phyloP scores from a whole-genome alignment of 805 yeast species.

The Crinitomyces ghanaensis region DNA sequence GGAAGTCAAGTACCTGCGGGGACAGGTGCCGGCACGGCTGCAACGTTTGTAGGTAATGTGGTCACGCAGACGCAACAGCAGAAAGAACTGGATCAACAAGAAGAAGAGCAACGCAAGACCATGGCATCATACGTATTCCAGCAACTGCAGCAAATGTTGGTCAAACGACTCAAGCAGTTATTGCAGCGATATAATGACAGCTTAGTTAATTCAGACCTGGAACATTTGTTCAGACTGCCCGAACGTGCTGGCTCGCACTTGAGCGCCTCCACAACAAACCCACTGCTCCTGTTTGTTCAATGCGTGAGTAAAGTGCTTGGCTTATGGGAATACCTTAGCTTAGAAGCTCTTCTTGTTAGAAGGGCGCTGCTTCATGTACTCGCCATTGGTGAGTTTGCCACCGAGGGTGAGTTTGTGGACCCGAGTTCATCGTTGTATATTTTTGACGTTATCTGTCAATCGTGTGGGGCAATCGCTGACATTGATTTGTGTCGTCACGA shows the following conservation, averaged over 20 bases:
- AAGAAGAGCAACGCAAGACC: slow-evolving; percentile 29
- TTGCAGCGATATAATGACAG: slow-evolving; percentile 62
- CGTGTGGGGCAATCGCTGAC: slow-evolving; percentile 64
- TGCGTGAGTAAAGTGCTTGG: slow-evolving; percentile 59
- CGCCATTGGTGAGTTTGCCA: slow-evolving; percentile 76
- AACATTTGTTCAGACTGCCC: slow-evolving; percentile 62
- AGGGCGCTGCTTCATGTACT: slow-evolving; percentile 61
- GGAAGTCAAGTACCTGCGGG: too few species aligned
- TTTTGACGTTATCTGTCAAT: slow-evolving; percentile 62
- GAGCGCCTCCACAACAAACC: slow-evolving; percentile 47
- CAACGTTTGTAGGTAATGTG: slow-evolving; percentile 21
- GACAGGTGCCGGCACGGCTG: too few species aligned
- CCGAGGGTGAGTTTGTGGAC: slow-evolving; percentile 56
- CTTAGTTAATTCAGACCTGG: slow-evolving; percentile 45
- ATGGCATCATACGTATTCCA: slow-evolving; percentile 28
- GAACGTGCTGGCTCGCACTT: slow-evolving; percentile 61
- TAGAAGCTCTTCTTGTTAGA: slow-evolving; percentile 67
- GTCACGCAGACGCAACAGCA: not conserved
- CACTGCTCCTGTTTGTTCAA: slow-evolving; percentile 72
- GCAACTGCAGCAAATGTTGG: slow-evolving; percentile 49
- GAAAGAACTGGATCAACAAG: slow-evolving; percentile 8
- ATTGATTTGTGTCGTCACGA: slow-evolving; percentile 73
- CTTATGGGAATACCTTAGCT: slow-evolving; percentile 48
- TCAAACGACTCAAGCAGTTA: slow-evolving; percentile 54
- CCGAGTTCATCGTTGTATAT: slow-evolving; percentile 64